A percentile compares a stretch with the other conserved stretches of the same genome.
Conservation (phyloP, 495 filamentous ascomycete species). For the Penicillium ochrochloron region DNA sequence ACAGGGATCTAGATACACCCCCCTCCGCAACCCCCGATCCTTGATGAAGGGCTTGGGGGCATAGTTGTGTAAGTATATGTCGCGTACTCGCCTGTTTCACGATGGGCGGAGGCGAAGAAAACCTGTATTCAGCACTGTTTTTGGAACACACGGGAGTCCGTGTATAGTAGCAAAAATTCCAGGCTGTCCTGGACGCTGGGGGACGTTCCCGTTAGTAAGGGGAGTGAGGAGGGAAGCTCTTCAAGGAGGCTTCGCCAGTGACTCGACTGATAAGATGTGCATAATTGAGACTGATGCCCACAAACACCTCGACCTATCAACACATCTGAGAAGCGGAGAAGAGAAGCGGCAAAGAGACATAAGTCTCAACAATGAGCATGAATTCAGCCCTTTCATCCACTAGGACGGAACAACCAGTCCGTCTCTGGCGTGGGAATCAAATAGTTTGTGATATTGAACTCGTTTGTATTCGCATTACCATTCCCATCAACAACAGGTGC, state of each 20-base stretch:
- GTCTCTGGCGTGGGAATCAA: conserved; percentile 53
- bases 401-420: conserved; percentile 51
- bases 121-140: background rate
- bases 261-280: background rate
- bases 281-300: background rate
- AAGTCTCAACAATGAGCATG: background rate
- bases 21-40: background rate
- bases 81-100: background rate
- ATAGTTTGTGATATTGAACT: conserved; percentile 56
- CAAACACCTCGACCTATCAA: background rate
- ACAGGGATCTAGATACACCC: background rate
- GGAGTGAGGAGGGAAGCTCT: background rate
- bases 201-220: background rate
- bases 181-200: background rate
- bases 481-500: conserved; percentile 32
- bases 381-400: conserved; percentile 25
- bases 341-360: background rate
- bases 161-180: background rate
- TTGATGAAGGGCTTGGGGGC: no score
- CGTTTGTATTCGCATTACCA: conserved; percentile 37
- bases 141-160: background rate
- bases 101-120: background rate
- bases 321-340: no score
- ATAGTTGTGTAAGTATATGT: no score
- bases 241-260: background rate